A percentile compares a stretch with the other conserved stretches of the same genome.
Evolutionary conservation across 2,329 filamentous ascomycete genomes (phyloP).

Genomic region (Cladophialophora exuberans): DNA sequence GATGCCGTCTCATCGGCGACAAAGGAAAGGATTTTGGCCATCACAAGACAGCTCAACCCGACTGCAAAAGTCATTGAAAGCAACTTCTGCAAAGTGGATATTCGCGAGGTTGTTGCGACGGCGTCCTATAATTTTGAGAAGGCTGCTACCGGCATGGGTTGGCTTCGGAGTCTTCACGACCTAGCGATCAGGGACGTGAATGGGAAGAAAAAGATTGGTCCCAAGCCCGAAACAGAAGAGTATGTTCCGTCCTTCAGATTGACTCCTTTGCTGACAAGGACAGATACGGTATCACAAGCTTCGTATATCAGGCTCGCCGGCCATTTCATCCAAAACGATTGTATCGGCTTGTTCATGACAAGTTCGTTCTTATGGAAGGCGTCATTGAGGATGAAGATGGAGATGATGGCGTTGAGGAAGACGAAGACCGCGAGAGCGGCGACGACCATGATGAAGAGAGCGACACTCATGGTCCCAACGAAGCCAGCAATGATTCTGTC

Average conservation of each 20-base stretch:
- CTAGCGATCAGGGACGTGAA: slow-evolving; percentile 65
- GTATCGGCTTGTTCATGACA: slow-evolving; percentile 48
- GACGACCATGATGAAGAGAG: slow-evolving; percentile 5
- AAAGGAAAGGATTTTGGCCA: slow-evolving; percentile 52
- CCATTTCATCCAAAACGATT: slow-evolving; percentile 52
- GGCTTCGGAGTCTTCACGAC: slow-evolving; percentile 70
- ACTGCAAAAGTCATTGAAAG: slow-evolving; percentile 66
- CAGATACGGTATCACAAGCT: slow-evolving; percentile 69
- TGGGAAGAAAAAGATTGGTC: slow-evolving; percentile 59
- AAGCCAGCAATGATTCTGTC: too few species aligned
- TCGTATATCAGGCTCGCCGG: slow-evolving; percentile 66
- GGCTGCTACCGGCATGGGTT: slow-evolving; percentile 68
- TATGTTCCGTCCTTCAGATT: slow-evolving; percentile 37
- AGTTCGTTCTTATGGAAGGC: slow-evolving; percentile 49
- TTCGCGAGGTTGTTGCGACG: slow-evolving; percentile 67
- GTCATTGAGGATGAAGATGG: slow-evolving; percentile 37
- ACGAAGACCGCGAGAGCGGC: background rate
- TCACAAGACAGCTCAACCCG: slow-evolving; percentile 67
- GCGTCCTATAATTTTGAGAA: slow-evolving; percentile 66
- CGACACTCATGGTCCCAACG: too few species aligned
- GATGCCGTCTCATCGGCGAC: slow-evolving; percentile 60
- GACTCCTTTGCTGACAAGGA: background rate
- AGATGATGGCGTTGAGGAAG: slow-evolving; percentile 32
- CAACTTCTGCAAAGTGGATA: slow-evolving; percentile 62
- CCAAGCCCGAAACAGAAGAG: slow-evolving; percentile 72